Evolutionary conservation across 305 asterid species (phyloP).

Genomic region (Fraxinus sp.): DNA sequence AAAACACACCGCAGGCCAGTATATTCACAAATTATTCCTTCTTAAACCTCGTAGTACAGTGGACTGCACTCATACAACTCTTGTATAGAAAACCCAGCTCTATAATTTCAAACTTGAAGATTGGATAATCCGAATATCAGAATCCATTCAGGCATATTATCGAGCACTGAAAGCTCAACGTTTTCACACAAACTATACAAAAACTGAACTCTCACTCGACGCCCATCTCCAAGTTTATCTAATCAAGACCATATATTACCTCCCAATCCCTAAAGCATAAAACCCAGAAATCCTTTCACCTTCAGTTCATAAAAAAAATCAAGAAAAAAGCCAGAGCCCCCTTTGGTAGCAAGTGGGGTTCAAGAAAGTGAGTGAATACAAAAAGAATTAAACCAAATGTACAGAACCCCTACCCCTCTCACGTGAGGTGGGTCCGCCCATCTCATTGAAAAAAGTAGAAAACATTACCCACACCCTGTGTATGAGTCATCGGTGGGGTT

Average conservation of each 20-base stretch:
- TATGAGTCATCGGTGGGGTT: too few relatives aligned
- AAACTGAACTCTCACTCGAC: background rate
- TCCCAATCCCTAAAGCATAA: background rate
- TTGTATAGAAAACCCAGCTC: background rate
- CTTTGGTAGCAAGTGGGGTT: slow-evolving; percentile 28
- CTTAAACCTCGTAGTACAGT: background rate
- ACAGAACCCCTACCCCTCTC: too few relatives aligned
- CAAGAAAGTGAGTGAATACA: slow-evolving; percentile 23
- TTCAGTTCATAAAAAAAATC: background rate
- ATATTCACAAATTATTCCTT: background rate
- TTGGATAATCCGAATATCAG: background rate
- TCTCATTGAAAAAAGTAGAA: too few relatives aligned
- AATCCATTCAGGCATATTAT: slow-evolving; percentile 10
- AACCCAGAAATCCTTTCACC: slow-evolving; percentile 1
- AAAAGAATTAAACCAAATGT: background rate
- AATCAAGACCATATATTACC: background rate
- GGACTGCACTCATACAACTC: background rate
- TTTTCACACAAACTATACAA: background rate
- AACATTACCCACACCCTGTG: too few relatives aligned
- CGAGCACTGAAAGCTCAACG: background rate
- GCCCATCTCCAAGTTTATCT: background rate
- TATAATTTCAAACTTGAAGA: slow-evolving; percentile 14
- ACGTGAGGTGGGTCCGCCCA: too few relatives aligned
- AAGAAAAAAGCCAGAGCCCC: slow-evolving; percentile 5
- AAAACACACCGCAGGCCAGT: background rate